Evolutionary conservation across 371 early-diverging fungal species (phyloP), one percentile per base, ranked within the genome.

Genomic region (Mortierella sp.): DNA sequence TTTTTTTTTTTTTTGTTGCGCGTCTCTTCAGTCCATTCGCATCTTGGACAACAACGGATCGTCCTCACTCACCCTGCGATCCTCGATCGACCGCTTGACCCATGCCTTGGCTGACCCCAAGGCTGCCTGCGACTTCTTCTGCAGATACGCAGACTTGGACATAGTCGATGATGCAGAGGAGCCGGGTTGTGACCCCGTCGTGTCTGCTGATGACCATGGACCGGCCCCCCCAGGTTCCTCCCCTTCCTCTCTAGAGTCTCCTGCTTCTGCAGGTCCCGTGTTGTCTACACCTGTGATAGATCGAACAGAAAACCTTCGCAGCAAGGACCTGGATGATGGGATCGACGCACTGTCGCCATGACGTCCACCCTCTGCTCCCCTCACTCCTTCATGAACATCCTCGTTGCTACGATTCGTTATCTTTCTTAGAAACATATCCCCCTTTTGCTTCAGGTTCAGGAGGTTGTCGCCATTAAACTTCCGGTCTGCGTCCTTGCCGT

Each of bases 81-180:
- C 76, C 9, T 69, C 76, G 43, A 69, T 16, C 30, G 65, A 61
- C 9, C 70, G 64, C 68, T 73, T 73, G 28, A 73, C 57, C 74
- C 74, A 64, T 7, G 74, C 74, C 53, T 73, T 73, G 6, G 74
- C 68, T 41, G 68, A 68, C 7, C 68, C 68, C 38, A 64, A 31
- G 1, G 74, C 74, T 1, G 68, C 68, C 45, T 73, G 74, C 1
- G 74, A 73, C 41, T 49, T 59, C 24, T 64, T 60, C 19, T 66
- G 68, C 26, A 73, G 12, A 41, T 41, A 72, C 4, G 63, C 52
- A 0, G 72, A 58, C 16, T 30, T 61, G 0, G 57, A 42, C 28
- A 54, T 53, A 0, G 39, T 18, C 1, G 57, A 61, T 2, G 43
- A 49, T 24, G 51, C 27, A 9, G 54, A 39, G 34, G 34, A n/a